phyloP scores from a whole-genome alignment of 768 basidiomycete genomes.

The Russula sp. region DNA sequence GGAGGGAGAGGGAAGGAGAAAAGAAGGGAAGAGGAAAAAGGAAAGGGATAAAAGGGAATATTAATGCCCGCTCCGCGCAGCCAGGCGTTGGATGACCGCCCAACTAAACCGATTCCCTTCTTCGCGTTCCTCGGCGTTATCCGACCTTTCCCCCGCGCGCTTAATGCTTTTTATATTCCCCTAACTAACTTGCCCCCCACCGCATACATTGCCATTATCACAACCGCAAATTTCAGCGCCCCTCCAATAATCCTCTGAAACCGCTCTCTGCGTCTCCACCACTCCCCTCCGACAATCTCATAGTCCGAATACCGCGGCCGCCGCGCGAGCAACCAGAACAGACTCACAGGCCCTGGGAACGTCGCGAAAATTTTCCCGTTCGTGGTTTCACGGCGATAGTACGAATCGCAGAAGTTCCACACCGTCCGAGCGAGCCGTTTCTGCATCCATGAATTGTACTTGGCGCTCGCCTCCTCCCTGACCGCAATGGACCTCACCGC shows the following conservation, averaged over 20 bases:
- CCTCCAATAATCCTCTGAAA: not conserved
- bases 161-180: not conserved
- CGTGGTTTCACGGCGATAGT: conserved; percentile 37
- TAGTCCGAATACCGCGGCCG: conserved; percentile 39
- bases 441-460: conserved; percentile 49
- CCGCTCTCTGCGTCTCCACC: conserved; percentile 26
- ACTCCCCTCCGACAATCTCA: conserved; percentile 34
- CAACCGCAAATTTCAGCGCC: not conserved
- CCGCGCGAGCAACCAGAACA: conserved; percentile 48
- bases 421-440: conserved; percentile 40
- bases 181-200: too few species aligned
- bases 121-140: not conserved
- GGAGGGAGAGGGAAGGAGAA: conserved; percentile 13
- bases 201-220: not conserved
- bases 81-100: not conserved
- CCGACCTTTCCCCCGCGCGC: not conserved
- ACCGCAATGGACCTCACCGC: conserved; percentile 45
- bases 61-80: not conserved
- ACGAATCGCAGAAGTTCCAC: conserved; percentile 48
- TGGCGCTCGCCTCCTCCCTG: conserved; percentile 37
- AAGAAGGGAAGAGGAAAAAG: conserved; percentile 11
- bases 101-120: not conserved
- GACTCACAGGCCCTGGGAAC: conserved; percentile 46
- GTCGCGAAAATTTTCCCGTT: conserved; percentile 38
- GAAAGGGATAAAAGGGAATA: conserved; percentile 13